Conservation (phyloP, 805 yeast species). For the Yarrowia sp. region DNA sequence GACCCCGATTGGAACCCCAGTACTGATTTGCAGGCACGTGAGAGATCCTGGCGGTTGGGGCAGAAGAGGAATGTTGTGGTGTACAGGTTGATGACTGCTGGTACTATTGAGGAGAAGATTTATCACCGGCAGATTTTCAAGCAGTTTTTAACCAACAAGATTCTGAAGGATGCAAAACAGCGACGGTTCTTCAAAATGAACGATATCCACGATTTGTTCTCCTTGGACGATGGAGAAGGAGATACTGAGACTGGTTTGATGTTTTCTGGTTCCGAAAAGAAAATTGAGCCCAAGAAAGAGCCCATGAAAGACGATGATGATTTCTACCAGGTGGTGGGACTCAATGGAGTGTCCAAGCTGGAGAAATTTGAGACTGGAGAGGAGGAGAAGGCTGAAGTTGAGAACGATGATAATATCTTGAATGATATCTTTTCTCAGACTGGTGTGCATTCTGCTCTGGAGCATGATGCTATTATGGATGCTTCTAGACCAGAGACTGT, state of each 20-base stretch:
- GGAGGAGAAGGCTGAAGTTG: slow-evolving; percentile 33
- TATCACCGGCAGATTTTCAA: slow-evolving; percentile 96
- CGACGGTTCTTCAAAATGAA: slow-evolving; percentile 87
- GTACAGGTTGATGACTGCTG: slow-evolving; percentile 88
- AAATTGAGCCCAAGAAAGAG: slow-evolving; percentile 29
- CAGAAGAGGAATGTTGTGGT: slow-evolving; percentile 90
- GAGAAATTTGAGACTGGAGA: slow-evolving; percentile 57
- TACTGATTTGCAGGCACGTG: slow-evolving; percentile 94
- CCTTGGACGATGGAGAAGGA: slow-evolving; percentile 59
- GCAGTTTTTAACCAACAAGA: slow-evolving; percentile 88
- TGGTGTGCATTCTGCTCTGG: slow-evolving; percentile 69
- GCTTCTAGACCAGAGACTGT: slow-evolving; percentile 52
- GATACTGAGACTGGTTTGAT: slow-evolving; percentile 5
- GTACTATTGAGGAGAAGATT: slow-evolving; percentile 93
- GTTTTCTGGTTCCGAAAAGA: slow-evolving; percentile 38
- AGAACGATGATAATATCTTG: slow-evolving; percentile 46
- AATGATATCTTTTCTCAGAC: slow-evolving; percentile 69
- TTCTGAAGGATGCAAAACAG: slow-evolving; percentile 92
- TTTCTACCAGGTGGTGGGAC: slow-evolving; percentile 57
- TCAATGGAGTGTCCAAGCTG: slow-evolving; percentile 71
- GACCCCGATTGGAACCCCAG: slow-evolving; percentile 99
- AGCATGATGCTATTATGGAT: slow-evolving; percentile 75
- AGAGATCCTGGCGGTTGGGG: slow-evolving; percentile 95
- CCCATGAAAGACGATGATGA: slow-evolving; percentile 53
- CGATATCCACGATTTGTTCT: slow-evolving; percentile 85